phyloP scores from a whole-genome alignment of 2,329 filamentous ascomycete species.

The Sporothrix globosa region DNA sequence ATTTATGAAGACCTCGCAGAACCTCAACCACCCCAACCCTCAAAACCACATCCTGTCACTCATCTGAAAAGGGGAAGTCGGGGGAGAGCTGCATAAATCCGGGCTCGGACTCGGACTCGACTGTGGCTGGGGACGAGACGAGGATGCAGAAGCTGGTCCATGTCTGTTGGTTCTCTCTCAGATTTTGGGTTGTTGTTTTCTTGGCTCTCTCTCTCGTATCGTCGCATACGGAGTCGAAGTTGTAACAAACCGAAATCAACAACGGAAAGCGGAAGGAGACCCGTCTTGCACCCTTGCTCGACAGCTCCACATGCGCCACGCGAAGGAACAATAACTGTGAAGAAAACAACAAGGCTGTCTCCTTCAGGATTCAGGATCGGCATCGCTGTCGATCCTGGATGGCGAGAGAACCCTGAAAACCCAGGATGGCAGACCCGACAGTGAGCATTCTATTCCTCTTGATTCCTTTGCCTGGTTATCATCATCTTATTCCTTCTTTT shows the following conservation, averaged over 20 bases:
- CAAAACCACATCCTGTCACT: neutral
- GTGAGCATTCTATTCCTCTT: too few species aligned
- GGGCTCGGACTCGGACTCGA: too few species aligned
- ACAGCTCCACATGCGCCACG: conserved; percentile 4
- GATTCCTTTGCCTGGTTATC: too few species aligned
- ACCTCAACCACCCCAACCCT: too few species aligned
- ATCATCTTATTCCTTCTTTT: neutral
- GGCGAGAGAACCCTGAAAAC: too few species aligned
- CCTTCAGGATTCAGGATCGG: conserved; percentile 20
- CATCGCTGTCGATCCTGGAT: conserved; percentile 15
- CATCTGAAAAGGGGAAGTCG: neutral
- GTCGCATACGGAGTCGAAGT: too few species aligned
- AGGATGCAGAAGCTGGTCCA: neutral
- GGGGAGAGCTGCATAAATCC: neutral
- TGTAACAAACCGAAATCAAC: too few species aligned
- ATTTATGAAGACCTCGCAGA: neutral
- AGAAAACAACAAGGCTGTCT: neutral
- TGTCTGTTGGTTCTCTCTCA: neutral
- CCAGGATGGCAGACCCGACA: too few species aligned
- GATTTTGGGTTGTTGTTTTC: too few species aligned
- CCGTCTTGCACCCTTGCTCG: neutral
- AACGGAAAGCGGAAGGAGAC: too few species aligned
- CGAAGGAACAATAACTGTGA: too few species aligned
- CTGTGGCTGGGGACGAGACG: neutral
- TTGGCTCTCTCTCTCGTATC: too few species aligned